Conservation (phyloP, 441 rosid genomes). For the Hura crepitans region DNA sequence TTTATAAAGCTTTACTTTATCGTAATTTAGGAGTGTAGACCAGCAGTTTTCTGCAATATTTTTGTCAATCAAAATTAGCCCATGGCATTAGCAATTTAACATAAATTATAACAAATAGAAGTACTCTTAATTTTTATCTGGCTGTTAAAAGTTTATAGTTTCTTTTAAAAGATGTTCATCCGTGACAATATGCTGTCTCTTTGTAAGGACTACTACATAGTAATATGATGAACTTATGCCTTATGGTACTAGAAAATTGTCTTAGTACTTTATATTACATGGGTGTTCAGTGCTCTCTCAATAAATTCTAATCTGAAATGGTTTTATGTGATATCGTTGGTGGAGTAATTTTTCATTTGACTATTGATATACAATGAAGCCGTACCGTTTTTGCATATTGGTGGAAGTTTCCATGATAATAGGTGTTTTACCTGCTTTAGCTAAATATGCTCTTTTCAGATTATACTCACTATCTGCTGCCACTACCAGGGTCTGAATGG, state of each 20-base stretch:
- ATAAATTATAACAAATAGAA: neutral
- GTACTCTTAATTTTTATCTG: neutral
- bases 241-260: neutral
- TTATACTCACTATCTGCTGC: conserved; percentile 6
- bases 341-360: neutral
- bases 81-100: neutral
- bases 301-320: neutral
- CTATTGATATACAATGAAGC: neutral
- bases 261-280: neutral
- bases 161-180: neutral
- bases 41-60: neutral
- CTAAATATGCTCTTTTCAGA: neutral
- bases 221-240: neutral
- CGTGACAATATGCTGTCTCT: neutral
- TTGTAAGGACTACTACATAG: neutral
- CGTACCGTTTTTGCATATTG: neutral
- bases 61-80: neutral
- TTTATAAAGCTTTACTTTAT: neutral
- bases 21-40: neutral
- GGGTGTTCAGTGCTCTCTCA: neutral
- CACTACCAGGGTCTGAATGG: conserved; percentile 68
- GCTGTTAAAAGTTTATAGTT: neutral
- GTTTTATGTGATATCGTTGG: neutral
- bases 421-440: neutral
- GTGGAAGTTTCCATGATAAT: neutral